A percentile compares a stretch with the other conserved stretches of the same genome.
These are phyloP conservation scores for Fomitopsis schrenkii DNA, from an alignment of 1,284 basidiomycete genomes.

Conservation along the genomic window DNA sequence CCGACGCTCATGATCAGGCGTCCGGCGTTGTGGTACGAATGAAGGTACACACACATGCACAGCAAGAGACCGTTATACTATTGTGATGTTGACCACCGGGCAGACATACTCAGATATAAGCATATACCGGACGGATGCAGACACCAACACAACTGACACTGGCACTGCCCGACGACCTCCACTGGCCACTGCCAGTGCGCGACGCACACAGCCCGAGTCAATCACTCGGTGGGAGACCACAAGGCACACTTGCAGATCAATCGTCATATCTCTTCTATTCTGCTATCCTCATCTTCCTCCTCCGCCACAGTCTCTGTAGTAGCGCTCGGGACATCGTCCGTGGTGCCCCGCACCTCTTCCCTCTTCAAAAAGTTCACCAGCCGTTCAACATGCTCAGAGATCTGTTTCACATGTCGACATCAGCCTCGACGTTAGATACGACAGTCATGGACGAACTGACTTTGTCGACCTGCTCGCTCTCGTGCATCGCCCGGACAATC, in stretches of 20 bases:
- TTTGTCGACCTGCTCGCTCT: constrained; percentile 77
- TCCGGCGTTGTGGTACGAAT: neutral
- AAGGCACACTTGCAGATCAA: neutral
- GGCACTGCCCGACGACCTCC: no score
- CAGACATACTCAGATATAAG: no score
- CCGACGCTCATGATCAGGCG: neutral
- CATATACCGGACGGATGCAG: neutral
- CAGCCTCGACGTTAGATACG: neutral
- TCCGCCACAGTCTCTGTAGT: constrained; percentile 18
- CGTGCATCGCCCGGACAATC: constrained; percentile 80
- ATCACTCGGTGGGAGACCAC: neutral
- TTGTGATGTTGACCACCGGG: no score
- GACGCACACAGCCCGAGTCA: neutral
- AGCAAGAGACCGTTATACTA: no score
- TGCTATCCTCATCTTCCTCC: constrained; percentile 46
- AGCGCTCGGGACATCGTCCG: constrained; percentile 24
- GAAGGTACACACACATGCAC: neutral
- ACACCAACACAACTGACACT: no score
- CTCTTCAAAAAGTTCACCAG: constrained; percentile 75
- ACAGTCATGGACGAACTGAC: constrained; percentile 34
- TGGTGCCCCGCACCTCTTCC: constrained; percentile 55
- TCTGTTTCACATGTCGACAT: constrained; percentile 25
- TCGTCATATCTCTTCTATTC: constrained; percentile 33
- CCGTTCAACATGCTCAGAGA: constrained; percentile 59
- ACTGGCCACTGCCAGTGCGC: no score